Conservation (phyloP, 2,329 filamentous ascomycete species). For the Arachnomyces sp. region DNA sequence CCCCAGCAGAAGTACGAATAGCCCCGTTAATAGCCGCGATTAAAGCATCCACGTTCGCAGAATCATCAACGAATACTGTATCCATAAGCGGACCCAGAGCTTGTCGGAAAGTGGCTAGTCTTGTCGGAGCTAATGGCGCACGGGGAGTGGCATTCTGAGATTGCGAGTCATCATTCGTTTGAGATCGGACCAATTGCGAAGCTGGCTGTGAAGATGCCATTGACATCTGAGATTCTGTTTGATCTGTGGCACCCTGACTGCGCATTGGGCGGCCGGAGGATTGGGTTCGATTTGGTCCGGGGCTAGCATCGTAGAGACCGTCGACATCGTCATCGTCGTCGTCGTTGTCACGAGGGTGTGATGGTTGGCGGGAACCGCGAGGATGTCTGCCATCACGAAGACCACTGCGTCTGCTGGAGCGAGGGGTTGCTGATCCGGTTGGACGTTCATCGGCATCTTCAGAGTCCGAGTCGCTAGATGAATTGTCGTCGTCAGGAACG, state of each 20-base stretch:
- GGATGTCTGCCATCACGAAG: conserved; percentile 25
- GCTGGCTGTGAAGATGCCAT: conserved; percentile 73
- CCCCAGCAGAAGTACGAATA: conserved; percentile 42
- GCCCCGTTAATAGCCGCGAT: conserved; percentile 71
- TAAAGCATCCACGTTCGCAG: conserved; percentile 66
- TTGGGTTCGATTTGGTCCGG: conserved; percentile 34
- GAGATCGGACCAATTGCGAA: conserved; percentile 58
- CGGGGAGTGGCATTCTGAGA: conserved; percentile 39
- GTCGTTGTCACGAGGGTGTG: conserved; percentile 45
- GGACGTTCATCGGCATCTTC: conserved; percentile 23
- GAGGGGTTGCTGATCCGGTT: conserved; percentile 20
- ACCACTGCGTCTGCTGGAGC: conserved; percentile 22
- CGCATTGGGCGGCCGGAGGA: conserved; percentile 30
- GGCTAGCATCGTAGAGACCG: conserved; percentile 48
- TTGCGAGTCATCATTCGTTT: conserved; percentile 44
- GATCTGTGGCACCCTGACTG: conserved; percentile 29
- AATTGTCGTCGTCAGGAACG: conserved; percentile 56
- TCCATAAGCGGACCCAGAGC: conserved; percentile 77
- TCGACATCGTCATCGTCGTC: conserved; percentile 45
- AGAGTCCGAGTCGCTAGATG: conserved; percentile 37
- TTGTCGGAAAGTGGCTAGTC: conserved; percentile 68
- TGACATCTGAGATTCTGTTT: conserved; percentile 51
- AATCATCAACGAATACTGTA: conserved; percentile 72
- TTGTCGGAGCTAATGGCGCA: conserved; percentile 49
- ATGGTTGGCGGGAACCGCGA: conserved; percentile 9